Percentiles rank a stretch among this genome's conserved stretches.
These are phyloP conservation scores for Penstemon barbatus DNA, from an alignment of 257 asterid species.

Conservation along the genomic window DNA sequence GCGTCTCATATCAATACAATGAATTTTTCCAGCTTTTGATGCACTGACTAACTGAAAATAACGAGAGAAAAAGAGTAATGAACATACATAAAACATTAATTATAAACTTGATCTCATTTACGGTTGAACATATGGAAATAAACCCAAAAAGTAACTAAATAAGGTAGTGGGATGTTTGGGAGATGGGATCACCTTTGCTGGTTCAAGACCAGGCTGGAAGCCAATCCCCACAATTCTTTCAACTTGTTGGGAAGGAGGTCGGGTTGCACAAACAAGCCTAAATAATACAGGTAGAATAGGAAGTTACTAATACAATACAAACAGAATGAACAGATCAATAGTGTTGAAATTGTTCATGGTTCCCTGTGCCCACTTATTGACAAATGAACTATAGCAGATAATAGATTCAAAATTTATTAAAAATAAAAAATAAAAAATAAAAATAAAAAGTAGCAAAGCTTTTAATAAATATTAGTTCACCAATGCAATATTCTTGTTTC, in stretches of 20 bases:
- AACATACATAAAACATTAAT: too few relatives aligned
- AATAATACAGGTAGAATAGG: constrained; percentile 3
- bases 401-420: too few relatives aligned
- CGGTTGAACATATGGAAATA: too few relatives aligned
- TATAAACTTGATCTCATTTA: too few relatives aligned
- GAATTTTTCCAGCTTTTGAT: constrained; percentile 91
- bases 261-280: constrained; percentile 73
- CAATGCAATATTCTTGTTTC: too few relatives aligned
- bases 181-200: constrained; percentile 62
- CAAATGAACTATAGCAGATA: too few relatives aligned
- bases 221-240: constrained; percentile 86
- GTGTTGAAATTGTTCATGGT: too few relatives aligned
- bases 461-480: too few relatives aligned
- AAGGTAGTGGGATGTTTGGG: neutral
- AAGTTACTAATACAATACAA: constrained; percentile 1
- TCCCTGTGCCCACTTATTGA: too few relatives aligned
- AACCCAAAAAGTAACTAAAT: too few relatives aligned
- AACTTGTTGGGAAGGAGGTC: constrained; percentile 66
- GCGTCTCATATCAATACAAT: constrained; percentile 78
- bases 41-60: constrained; percentile 79
- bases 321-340: constrained; percentile 19
- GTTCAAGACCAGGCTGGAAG: constrained; percentile 94
- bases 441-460: too few relatives aligned
- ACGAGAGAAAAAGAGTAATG: constrained; percentile 20
- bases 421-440: too few relatives aligned